Conservation (phyloP, 345 rosid genomes). For the Murraya koenigii region DNA sequence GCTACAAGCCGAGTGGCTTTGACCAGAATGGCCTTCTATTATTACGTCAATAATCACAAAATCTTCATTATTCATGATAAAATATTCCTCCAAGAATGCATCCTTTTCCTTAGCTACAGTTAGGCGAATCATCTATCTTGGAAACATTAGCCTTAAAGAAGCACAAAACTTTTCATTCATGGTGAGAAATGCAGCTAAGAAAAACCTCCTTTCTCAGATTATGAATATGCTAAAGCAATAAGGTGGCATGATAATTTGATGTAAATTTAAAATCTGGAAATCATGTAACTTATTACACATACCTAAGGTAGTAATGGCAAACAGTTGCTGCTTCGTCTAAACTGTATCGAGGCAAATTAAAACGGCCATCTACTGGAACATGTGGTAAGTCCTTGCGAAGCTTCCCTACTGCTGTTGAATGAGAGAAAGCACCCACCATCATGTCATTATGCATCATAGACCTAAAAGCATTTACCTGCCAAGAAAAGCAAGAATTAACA, state of each 20-base stretch:
- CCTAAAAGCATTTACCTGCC: conserved; percentile 90
- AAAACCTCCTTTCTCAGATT: no score
- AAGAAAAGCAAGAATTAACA: conserved; percentile 15
- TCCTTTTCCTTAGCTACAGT: not conserved
- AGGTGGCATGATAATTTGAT: not conserved
- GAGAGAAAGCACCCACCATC: conserved; percentile 97
- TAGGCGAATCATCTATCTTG: not conserved
- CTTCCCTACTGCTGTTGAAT: conserved; percentile 95
- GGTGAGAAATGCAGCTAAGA: not conserved
- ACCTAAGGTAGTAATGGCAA: conserved; percentile 94
- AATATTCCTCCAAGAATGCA: not conserved
- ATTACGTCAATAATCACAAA: not conserved
- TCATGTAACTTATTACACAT: conserved; percentile 14
- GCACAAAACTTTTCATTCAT: not conserved
- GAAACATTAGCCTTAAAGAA: not conserved
- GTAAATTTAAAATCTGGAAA: not conserved
- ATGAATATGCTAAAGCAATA: not conserved
- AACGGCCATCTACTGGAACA: conserved; percentile 80
- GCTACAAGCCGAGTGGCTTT: no score
- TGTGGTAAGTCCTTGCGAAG: conserved; percentile 86
- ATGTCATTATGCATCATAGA: conserved; percentile 87
- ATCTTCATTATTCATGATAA: not conserved
- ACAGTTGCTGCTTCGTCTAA: conserved; percentile 86
- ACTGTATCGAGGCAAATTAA: conserved; percentile 59
- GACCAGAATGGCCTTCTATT: no score